These are phyloP conservation scores for Elongisporangium anandrum DNA, from an alignment of 352 stramenopile genomes.

Conservation along the genomic window DNA sequence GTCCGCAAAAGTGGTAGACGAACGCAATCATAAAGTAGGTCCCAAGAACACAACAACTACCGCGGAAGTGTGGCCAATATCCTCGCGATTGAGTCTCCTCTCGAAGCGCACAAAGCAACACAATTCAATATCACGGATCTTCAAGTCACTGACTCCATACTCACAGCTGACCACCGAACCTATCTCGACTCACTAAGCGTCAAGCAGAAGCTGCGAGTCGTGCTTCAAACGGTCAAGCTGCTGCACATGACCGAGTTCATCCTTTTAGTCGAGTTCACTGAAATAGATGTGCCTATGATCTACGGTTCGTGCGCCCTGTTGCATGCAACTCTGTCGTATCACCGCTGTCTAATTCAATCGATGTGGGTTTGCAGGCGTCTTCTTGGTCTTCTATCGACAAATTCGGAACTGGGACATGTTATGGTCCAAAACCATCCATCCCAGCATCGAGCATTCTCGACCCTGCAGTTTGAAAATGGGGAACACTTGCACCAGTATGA, in stretches of 20 bases:
- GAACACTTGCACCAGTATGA: too few relatives aligned
- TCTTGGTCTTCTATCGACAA: conserved; percentile 14
- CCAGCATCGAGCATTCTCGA: too few relatives aligned
- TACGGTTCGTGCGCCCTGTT: conserved; percentile 10
- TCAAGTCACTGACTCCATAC: background rate
- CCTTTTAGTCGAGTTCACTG: conserved; percentile 17
- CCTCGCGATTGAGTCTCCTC: background rate
- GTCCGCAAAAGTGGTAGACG: too few relatives aligned
- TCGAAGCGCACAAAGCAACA: too few relatives aligned
- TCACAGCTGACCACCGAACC: background rate
- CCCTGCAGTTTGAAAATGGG: too few relatives aligned
- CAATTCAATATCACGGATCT: too few relatives aligned
- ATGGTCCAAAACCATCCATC: too few relatives aligned
- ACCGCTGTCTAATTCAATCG: background rate
- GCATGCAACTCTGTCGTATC: too few relatives aligned
- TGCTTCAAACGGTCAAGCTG: conserved; percentile 12
- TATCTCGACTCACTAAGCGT: background rate
- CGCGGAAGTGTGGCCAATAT: too few relatives aligned
- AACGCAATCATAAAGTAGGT: too few relatives aligned
- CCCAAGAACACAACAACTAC: too few relatives aligned
- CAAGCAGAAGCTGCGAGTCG: conserved; percentile 1
- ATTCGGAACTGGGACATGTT: conserved; percentile 7
- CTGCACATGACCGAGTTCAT: conserved; percentile 19
- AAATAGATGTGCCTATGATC: conserved; percentile 16
- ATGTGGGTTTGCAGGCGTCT: background rate